Percentiles rank a stretch among this genome's conserved stretches.
phyloP scores from a whole-genome alignment of 176 grass and related monocot species.

The maize (Zea mays) region DNA sequence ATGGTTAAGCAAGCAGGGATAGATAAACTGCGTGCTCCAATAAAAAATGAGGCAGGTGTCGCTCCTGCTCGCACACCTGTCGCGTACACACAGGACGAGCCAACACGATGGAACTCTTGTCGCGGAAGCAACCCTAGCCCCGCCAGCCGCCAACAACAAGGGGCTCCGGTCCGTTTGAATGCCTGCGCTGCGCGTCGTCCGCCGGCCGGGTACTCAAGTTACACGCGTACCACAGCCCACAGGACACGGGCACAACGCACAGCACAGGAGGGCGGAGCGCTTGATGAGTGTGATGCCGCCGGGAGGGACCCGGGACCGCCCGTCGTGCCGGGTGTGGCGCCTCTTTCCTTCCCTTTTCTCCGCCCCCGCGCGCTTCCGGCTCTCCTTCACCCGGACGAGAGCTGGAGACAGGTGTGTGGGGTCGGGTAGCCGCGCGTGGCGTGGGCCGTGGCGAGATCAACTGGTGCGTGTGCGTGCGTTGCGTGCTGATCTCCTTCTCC shows the following conservation, averaged over 20 bases:
- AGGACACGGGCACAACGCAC: too few species aligned
- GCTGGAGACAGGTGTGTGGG: slow-evolving; percentile 27
- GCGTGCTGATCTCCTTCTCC: not conserved
- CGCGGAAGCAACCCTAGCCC: not conserved
- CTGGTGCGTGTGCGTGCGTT: not conserved
- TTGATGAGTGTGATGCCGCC: not conserved
- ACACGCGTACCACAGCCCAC: not conserved
- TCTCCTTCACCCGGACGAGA: not conserved
- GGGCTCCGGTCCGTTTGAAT: not conserved
- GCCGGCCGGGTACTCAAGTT: not conserved
- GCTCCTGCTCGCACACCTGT: slow-evolving; percentile 16
- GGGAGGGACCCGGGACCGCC: too few species aligned
- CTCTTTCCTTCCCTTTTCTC: too few species aligned
- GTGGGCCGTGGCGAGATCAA: not conserved
- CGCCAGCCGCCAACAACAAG: not conserved
- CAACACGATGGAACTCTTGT: not conserved
- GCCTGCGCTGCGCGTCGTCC: not conserved
- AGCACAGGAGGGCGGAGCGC: not conserved
- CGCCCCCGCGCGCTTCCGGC: not conserved
- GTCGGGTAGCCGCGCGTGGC: not conserved
- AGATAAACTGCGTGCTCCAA: not conserved
- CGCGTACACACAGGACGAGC: not conserved
- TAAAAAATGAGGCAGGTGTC: slow-evolving; percentile 3
- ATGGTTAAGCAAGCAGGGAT: too few species aligned
- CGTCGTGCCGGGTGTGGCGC: not conserved